Conservation (phyloP, 257 asterid species). For the Solanum lignicaule region DNA sequence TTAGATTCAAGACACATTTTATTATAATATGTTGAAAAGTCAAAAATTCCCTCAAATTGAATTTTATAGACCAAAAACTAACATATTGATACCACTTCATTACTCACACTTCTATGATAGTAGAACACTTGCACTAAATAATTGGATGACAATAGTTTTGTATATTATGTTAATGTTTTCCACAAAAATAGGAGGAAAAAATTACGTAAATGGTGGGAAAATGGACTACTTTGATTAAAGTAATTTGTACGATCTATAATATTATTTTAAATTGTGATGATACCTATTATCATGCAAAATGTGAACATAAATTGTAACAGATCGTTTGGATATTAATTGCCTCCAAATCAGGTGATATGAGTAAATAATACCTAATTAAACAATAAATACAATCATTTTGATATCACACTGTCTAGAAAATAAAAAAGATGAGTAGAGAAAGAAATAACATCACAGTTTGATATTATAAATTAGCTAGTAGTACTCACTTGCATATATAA, state of each 20-base stretch:
- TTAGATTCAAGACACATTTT: neutral
- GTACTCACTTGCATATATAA: neutral
- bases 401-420: neutral
- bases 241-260: no score
- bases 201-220: neutral
- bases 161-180: neutral
- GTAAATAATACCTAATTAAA: neutral
- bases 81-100: neutral
- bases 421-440: neutral
- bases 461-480: neutral
- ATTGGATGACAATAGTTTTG: neutral
- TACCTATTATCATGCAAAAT: neutral
- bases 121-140: neutral
- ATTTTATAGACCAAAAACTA: neutral
- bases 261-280: no score
- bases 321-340: neutral
- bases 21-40: neutral
- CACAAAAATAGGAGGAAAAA: neutral
- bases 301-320: neutral
- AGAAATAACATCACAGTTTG: rapidly evolving
- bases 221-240: neutral
- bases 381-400: neutral
- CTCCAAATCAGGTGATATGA: neutral
- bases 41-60: neutral
- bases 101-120: neutral